Evolutionary conservation across 140 eudicot species (phyloP).

Genomic region (Anethum foeniculum): DNA sequence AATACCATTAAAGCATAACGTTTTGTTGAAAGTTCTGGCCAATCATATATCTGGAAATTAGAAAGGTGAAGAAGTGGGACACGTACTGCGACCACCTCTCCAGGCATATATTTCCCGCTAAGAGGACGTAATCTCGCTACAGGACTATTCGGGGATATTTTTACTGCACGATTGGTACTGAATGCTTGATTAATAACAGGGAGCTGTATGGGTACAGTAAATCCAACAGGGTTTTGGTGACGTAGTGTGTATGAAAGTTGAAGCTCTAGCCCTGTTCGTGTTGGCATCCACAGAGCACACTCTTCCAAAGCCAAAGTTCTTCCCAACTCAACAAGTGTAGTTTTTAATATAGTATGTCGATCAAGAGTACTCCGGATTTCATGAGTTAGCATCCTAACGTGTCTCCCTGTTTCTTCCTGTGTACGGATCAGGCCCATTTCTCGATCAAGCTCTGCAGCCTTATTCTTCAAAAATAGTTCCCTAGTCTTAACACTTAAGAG

Average conservation of each 20-base stretch:
- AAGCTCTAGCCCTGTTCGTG: constrained; percentile 83
- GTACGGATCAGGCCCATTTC: constrained; percentile 96
- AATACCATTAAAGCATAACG: constrained; percentile 95
- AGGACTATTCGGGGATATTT: constrained; percentile 80
- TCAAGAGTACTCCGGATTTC: constrained; percentile 98
- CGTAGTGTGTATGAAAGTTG: constrained; percentile 90
- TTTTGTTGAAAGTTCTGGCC: constrained; percentile 94
- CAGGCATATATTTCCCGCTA: constrained; percentile 72
- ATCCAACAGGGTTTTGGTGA: constrained; percentile 86
- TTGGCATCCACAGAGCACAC: constrained; percentile 99
- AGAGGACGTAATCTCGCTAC: constrained; percentile 80
- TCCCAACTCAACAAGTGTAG: constrained; percentile 92
- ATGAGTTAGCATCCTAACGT: constrained; percentile 96
- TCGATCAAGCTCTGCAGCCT: constrained; percentile 92
- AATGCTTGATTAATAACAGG: constrained; percentile 83
- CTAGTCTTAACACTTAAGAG: constrained; percentile 88
- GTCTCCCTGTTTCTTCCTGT: constrained; percentile 95
- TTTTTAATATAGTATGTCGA: constrained; percentile 84
- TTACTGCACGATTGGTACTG: constrained; percentile 71
- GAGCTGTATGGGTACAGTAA: constrained; percentile 85
- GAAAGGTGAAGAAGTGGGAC: constrained; percentile 91
- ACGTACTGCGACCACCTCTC: constrained; percentile 97
- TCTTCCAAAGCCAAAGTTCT: constrained; percentile 90
- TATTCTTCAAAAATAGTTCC: constrained; percentile 79
- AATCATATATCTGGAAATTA: constrained; percentile 75